phyloP scores from a whole-genome alignment of 306 rosid genomes.

The Myrica gale region DNA sequence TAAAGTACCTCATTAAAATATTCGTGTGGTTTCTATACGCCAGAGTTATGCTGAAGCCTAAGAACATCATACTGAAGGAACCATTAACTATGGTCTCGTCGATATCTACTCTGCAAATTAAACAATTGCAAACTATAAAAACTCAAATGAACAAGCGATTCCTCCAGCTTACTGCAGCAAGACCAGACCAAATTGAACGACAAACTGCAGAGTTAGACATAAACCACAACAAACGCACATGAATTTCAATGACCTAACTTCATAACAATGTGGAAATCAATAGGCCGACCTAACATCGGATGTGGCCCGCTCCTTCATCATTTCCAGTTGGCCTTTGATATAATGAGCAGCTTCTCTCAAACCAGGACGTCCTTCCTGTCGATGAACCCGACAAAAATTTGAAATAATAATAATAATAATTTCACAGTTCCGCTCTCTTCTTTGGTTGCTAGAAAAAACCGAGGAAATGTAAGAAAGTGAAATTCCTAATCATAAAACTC shows the following conservation, averaged over 20 bases:
- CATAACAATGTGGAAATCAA: neutral
- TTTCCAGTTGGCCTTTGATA: conserved; percentile 65
- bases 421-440: neutral
- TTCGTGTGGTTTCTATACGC: conserved; percentile 86
- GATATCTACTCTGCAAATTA: conserved; percentile 72
- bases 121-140: conserved; percentile 17
- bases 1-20: conserved; percentile 69
- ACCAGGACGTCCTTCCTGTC: conserved; percentile 95
- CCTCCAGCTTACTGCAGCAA: neutral
- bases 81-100: conserved; percentile 86
- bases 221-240: neutral
- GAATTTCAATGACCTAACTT: neutral
- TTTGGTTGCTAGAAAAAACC: neutral
- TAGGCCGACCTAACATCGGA: conserved; percentile 55
- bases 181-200: neutral
- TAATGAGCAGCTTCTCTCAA: conserved; percentile 74
- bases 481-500: neutral
- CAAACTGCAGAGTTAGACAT: neutral
- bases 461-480: neutral
- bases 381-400: conserved; percentile 32
- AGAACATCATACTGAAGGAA: conserved; percentile 82
- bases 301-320: conserved; percentile 62
- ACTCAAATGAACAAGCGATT: conserved; percentile 7
- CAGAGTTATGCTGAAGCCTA: conserved; percentile 70
- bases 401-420: conserved; percentile 25